phyloP scores from a whole-genome alignment of 495 filamentous ascomycete genomes.

The Xylaria grammica region DNA sequence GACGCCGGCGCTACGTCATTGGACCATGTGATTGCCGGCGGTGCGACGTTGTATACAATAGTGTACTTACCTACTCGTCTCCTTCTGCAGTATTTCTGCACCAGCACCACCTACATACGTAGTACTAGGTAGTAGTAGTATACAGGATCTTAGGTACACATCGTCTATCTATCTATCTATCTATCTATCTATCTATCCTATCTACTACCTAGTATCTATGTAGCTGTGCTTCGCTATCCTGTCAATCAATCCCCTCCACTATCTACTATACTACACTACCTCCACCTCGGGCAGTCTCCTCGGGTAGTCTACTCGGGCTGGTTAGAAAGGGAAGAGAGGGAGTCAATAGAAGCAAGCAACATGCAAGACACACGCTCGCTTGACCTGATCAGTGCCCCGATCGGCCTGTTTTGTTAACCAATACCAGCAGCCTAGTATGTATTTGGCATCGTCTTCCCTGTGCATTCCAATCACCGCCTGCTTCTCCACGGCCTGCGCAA shows the following conservation, averaged over 20 bases:
- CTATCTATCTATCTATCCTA: too few relatives aligned
- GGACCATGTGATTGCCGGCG: slow-evolving; percentile 3
- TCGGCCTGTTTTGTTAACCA: slow-evolving; percentile 8
- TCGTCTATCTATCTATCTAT: too few relatives aligned
- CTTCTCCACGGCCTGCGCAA: slow-evolving; percentile 3
- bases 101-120: too few relatives aligned
- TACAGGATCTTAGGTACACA: too few relatives aligned
- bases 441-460: slow-evolving; percentile 7
- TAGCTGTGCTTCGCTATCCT: too few relatives aligned
- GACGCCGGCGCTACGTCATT: slow-evolving; percentile 7
- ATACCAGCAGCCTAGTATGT: slow-evolving; percentile 7
- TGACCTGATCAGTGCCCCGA: neutral
- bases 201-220: too few relatives aligned
- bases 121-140: too few relatives aligned
- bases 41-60: slow-evolving; percentile 4
- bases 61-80: neutral
- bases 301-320: too few relatives aligned
- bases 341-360: slow-evolving; percentile 1
- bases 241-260: too few relatives aligned
- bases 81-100: neutral
- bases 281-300: too few relatives aligned
- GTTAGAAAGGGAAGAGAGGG: too few relatives aligned
- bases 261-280: neutral
- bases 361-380: neutral
- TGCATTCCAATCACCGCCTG: slow-evolving; percentile 16